A percentile compares a stretch with the other conserved stretches of the same genome.
phyloP scores from a whole-genome alignment of 2,329 filamentous ascomycete species.

The Penicillium sclerotigenum region DNA sequence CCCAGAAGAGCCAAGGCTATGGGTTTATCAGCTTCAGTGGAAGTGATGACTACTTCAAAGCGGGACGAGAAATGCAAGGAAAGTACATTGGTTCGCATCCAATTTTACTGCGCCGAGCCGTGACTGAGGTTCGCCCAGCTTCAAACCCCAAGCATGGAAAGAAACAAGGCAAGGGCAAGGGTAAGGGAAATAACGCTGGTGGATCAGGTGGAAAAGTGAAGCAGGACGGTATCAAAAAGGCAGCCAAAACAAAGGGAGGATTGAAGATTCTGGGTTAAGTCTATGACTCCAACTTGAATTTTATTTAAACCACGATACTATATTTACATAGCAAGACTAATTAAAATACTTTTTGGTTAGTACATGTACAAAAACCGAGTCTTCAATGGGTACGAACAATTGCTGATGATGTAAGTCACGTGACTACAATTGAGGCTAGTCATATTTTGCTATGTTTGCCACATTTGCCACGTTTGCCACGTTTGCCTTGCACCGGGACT shows the following conservation, averaged over 20 bases:
- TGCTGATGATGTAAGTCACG: not conserved
- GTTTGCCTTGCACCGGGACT: too few species aligned
- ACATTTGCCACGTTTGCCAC: too few species aligned
- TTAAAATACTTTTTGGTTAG: too few species aligned
- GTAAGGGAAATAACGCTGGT: constrained; percentile 20
- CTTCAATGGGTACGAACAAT: not conserved
- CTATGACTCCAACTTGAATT: not conserved
- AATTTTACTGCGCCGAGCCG: constrained; percentile 79
- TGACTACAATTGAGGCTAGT: not conserved
- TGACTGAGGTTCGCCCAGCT: constrained; percentile 81
- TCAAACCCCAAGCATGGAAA: constrained; percentile 65
- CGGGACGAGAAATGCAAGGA: constrained; percentile 96
- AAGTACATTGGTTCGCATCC: constrained; percentile 99
- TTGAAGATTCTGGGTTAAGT: constrained; percentile 45
- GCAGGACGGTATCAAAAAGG: constrained; percentile 46
- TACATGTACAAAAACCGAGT: not conserved
- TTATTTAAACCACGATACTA: not conserved
- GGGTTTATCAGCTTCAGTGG: constrained; percentile 96
- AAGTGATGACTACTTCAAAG: constrained; percentile 93
- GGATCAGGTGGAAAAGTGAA: constrained; percentile 38
- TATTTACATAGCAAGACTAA: not conserved
- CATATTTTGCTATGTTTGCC: too few species aligned
- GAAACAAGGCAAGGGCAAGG: constrained; percentile 37
- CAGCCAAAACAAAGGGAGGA: constrained; percentile 46
- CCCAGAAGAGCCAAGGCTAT: constrained; percentile 92